Evolutionary conservation across 2,329 filamentous ascomycete species (phyloP).

Genomic region (Magnaporthales sp.): DNA sequence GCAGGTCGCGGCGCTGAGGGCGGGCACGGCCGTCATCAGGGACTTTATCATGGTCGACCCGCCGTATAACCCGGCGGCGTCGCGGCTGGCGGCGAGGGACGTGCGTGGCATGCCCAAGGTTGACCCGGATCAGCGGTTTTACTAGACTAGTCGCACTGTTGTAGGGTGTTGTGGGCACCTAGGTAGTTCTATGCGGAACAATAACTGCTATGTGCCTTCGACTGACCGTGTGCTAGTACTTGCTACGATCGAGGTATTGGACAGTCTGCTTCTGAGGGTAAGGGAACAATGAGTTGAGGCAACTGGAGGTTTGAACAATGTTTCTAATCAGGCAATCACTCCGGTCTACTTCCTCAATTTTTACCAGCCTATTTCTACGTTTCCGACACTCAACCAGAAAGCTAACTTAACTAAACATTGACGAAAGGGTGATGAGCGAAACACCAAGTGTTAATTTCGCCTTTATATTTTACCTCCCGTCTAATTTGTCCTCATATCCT

Average conservation of each 20-base stretch:
- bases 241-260: no score
- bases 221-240: no score
- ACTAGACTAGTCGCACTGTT: background rate
- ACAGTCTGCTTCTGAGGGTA: no score
- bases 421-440: no score
- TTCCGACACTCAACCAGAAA: no score
- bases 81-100: background rate
- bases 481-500: background rate
- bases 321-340: no score
- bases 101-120: background rate
- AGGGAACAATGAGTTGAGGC: no score
- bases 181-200: background rate
- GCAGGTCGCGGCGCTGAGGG: slow-evolving; percentile 40
- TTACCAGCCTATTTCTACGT: no score
- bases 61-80: slow-evolving; percentile 2
- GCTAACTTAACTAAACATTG: no score
- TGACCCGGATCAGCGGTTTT: slow-evolving; percentile 1
- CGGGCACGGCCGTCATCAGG: slow-evolving; percentile 40
- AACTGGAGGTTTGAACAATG: no score
- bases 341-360: no score
- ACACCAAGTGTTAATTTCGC: no score
- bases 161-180: background rate
- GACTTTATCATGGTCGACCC: slow-evolving; percentile 6
- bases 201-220: background rate
- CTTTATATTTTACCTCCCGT: background rate